Evolutionary conservation across 192 early-diverging fungal genomes (phyloP), one percentile per base, ranked within the genome.

Genomic region (Podila epigama): DNA sequence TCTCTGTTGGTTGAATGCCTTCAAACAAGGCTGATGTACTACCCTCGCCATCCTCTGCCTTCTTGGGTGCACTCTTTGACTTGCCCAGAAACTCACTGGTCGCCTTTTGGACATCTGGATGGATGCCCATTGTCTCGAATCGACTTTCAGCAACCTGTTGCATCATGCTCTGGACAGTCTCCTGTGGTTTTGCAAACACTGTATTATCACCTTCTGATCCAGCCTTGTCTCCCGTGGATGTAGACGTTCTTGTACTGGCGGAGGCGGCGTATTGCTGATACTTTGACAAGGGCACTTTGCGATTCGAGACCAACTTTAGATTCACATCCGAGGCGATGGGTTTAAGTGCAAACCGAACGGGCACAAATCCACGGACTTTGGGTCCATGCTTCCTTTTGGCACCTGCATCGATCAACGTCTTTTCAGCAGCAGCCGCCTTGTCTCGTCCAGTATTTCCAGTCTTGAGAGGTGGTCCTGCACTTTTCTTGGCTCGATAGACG

Each of bases 61-160:
- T n/a, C n/a, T n/a, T n/a, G n/a, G 28, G 37, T 34, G 15, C 42
- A 13, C 22, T 18, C 42, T 12, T 40, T 8, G 50, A 51, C 13
- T 68, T 81, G 62, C 20, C 32, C 37, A 73, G 39, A n/a, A 77
- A n/a, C 28, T 68, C 73, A 13, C 54, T 54, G 10, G 88, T 66
- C 1, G 90, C 88, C 5, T 79, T 61, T 2, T 87, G 75, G 0
- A 93, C 83, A 20, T 87, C 80, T 2, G 75, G 69, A 28, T 71
- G 80, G 34, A 97, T 62, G 13, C 88, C 89, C 68, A 97, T 80
- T 11, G 65, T 82, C 35, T 88, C 86, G 70, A 95, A 94, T 34
- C 61, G 60, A 60, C 63, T 71, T 12, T 54, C 64, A 15, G 55
- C 69, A 8, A 70, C 69, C 35, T 63, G 42, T 6, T 68, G 52